Percentiles rank a stretch among this genome's conserved stretches.
Conservation (phyloP, 2,329 filamentous ascomycete species). For the Trichophyton simii region DNA sequence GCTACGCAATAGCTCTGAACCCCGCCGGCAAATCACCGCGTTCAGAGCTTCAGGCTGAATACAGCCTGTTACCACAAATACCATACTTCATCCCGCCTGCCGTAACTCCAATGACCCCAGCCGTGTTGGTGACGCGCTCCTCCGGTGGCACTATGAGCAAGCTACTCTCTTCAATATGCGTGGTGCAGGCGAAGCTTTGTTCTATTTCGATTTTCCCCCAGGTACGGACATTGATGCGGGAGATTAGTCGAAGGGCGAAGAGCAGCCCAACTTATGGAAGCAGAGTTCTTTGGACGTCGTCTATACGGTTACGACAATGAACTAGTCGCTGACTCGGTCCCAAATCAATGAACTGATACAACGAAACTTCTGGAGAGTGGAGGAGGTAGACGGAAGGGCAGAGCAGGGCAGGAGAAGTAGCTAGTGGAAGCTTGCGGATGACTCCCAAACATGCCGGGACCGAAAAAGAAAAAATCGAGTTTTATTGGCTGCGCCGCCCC, state of each 20-base stretch:
- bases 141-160: conserved; percentile 17
- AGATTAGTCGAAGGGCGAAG: not conserved
- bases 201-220: conserved; percentile 1
- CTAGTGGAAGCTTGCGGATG: not conserved
- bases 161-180: conserved; percentile 15
- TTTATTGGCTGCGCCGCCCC: not conserved
- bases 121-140: conserved; percentile 4
- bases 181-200: conserved; percentile 4
- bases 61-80: not conserved
- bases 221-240: not conserved
- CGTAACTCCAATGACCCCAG: not conserved
- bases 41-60: conserved; percentile 17
- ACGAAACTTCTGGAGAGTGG: no score
- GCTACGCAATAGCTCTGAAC: conserved; percentile 18
- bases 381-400: not conserved
- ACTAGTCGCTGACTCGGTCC: no score
- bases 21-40: conserved; percentile 16
- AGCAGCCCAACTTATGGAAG: not conserved
- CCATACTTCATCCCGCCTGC: not conserved
- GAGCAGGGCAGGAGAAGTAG: not conserved
- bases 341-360: no score
- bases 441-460: not conserved
- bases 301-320: not conserved
- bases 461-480: no score
- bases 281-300: not conserved